A percentile compares a stretch with the other conserved stretches of the same genome.
These are phyloP conservation scores for Lachancea quebecensis DNA, from an alignment of 805 yeast genomes.

Conservation along the genomic window DNA sequence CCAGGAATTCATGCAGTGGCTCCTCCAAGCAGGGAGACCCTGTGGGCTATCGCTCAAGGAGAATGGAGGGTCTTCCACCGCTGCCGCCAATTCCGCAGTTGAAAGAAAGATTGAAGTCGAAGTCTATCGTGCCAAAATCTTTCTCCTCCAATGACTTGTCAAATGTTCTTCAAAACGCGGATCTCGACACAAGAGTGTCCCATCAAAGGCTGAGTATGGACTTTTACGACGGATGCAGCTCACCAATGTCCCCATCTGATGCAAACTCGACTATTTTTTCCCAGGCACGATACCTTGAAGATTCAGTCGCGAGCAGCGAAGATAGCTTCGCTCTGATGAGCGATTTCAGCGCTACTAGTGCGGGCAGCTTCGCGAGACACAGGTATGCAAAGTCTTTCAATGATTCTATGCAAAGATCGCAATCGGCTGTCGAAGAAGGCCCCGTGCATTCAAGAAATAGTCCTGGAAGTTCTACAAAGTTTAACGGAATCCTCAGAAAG, in stretches of 20 bases:
- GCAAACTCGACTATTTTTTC: constrained; percentile 27
- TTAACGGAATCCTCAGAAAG: constrained; percentile 31
- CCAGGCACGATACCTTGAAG: constrained; percentile 42
- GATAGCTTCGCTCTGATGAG: constrained; percentile 40
- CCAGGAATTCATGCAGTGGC: background rate
- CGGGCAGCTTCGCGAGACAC: constrained; percentile 78
- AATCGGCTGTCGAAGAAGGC: constrained; percentile 9
- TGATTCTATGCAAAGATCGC: constrained; percentile 26
- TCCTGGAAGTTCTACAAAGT: constrained; percentile 17
- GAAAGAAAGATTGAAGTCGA: constrained; percentile 6
- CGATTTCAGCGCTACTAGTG: constrained; percentile 83
- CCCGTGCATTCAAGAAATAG: constrained; percentile 5
- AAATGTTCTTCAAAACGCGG: background rate
- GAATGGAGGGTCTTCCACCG: constrained; percentile 1
- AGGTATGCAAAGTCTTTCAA: constrained; percentile 41
- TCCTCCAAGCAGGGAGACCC: background rate
- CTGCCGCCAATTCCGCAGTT: constrained; percentile 27
- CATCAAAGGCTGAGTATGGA: constrained; percentile 14
- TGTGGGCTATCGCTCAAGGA: background rate
- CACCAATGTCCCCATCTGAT: constrained; percentile 6
- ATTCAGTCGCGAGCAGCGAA: constrained; percentile 39
- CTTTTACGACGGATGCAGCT: constrained; percentile 14
- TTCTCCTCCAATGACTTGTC: constrained; percentile 23
- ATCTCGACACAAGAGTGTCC: constrained; percentile 9
- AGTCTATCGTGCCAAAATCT: constrained; percentile 19